Evolutionary conservation across 192 early-diverging fungal genomes (phyloP).

Genomic region (Podila clonocystis): DNA sequence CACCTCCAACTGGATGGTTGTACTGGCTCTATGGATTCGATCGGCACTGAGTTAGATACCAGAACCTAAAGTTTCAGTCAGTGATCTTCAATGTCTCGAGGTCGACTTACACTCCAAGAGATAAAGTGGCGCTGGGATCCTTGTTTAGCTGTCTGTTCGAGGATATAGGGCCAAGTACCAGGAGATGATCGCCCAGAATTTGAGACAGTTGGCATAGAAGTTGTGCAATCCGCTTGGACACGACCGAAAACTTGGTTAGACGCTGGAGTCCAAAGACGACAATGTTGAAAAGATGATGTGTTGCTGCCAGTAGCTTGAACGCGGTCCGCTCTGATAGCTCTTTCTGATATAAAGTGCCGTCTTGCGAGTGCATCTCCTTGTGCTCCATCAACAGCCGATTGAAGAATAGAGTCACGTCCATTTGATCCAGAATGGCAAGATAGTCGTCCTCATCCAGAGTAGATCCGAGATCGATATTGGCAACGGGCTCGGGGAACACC

Average conservation of each 20-base stretch:
- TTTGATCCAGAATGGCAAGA: conserved; percentile 53
- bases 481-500: too few species aligned
- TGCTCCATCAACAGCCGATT: conserved; percentile 39
- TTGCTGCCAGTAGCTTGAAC: conserved; percentile 18
- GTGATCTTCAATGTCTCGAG: too few species aligned
- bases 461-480: conserved; percentile 16
- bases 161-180: conserved; percentile 29
- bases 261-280: conserved; percentile 16
- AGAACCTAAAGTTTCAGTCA: neutral
- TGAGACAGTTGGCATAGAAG: conserved; percentile 45
- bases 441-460: conserved; percentile 53
- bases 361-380: conserved; percentile 21
- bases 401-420: conserved; percentile 46
- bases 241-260: conserved; percentile 17
- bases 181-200: conserved; percentile 43
- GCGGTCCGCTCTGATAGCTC: conserved; percentile 33
- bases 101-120: neutral
- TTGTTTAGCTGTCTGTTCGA: neutral
- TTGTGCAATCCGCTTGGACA: conserved; percentile 48
- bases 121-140: neutral
- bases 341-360: conserved; percentile 24
- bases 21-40: neutral
- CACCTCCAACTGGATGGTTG: conserved; percentile 12
- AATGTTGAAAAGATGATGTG: conserved; percentile 25
- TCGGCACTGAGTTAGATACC: neutral